Conservation (phyloP, 495 filamentous ascomycete species). For the Penicillium parvum region DNA sequence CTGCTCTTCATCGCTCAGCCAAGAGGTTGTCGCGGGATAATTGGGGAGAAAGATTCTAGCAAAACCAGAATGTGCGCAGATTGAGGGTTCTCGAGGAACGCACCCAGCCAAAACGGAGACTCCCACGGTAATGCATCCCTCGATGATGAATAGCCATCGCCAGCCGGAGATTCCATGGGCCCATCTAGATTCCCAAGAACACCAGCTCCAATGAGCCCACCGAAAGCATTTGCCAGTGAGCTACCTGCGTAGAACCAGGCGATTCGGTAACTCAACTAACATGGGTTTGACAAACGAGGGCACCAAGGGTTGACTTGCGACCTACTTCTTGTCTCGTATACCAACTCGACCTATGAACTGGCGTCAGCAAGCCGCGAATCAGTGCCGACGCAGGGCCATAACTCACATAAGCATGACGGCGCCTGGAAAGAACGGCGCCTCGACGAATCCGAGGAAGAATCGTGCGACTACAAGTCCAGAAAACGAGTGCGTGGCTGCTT, state of each 20-base stretch:
- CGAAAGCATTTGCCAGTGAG: slow-evolving; percentile 55
- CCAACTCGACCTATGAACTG: slow-evolving; percentile 35
- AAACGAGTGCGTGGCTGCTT: slow-evolving; percentile 53
- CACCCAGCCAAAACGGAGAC: slow-evolving; percentile 22
- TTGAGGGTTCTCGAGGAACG: background rate
- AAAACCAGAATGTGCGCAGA: background rate
- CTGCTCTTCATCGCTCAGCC: slow-evolving; percentile 65
- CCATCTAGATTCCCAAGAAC: slow-evolving; percentile 29
- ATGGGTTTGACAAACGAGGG: too few relatives aligned
- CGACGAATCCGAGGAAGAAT: slow-evolving; percentile 66
- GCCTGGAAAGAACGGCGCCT: slow-evolving; percentile 48
- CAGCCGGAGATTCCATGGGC: slow-evolving; percentile 56
- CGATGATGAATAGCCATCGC: slow-evolving; percentile 70
- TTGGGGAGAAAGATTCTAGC: slow-evolving; percentile 65
- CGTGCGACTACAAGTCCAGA: slow-evolving; percentile 57
- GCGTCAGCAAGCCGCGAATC: background rate
- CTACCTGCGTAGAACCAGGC: slow-evolving; percentile 61
- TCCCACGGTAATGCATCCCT: slow-evolving; percentile 52
- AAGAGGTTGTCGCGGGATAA: slow-evolving; percentile 69
- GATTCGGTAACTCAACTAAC: slow-evolving; percentile 41
- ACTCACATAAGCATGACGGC: slow-evolving; percentile 36
- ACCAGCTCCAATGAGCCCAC: slow-evolving; percentile 45
- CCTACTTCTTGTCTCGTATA: slow-evolving; percentile 52
- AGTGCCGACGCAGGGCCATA: background rate
- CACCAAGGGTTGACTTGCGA: too few relatives aligned